Evolutionary conservation across 768 basidiomycete species (phyloP).

Genomic region (Suillus paluster): DNA sequence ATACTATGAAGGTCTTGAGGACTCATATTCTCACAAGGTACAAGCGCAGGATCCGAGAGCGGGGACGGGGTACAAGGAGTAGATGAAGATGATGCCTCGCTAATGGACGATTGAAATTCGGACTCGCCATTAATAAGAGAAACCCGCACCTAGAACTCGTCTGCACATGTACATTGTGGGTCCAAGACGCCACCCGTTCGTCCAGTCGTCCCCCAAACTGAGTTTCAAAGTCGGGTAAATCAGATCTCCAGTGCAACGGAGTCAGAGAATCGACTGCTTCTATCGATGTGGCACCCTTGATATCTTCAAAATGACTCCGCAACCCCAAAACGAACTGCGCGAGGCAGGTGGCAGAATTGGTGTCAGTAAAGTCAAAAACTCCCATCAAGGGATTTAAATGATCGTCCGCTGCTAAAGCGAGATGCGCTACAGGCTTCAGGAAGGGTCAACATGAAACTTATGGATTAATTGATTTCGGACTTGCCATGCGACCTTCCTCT

Average conservation of each 20-base stretch:
- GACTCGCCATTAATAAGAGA: background rate
- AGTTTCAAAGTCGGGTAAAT: background rate
- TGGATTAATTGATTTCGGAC: background rate
- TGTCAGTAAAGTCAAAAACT: background rate
- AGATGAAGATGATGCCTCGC: background rate
- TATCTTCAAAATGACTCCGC: slow-evolving; percentile 1
- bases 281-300: background rate
- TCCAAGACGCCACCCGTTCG: slow-evolving; percentile 1
- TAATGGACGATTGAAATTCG: background rate
- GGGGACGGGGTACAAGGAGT: background rate
- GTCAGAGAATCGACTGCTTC: background rate
- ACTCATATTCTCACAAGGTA: background rate
- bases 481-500: background rate
- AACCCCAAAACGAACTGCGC: slow-evolving; percentile 2
- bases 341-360: background rate
- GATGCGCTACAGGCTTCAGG: slow-evolving; percentile 1
- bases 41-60: background rate
- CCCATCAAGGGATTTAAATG: background rate
- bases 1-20: background rate
- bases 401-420: background rate
- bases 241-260: background rate
- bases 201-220: background rate
- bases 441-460: background rate
- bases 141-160: background rate
- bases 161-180: background rate